These are phyloP conservation scores for Dipteronia dyeriana DNA, from an alignment of 345 rosid species.

Conservation along the genomic window DNA sequence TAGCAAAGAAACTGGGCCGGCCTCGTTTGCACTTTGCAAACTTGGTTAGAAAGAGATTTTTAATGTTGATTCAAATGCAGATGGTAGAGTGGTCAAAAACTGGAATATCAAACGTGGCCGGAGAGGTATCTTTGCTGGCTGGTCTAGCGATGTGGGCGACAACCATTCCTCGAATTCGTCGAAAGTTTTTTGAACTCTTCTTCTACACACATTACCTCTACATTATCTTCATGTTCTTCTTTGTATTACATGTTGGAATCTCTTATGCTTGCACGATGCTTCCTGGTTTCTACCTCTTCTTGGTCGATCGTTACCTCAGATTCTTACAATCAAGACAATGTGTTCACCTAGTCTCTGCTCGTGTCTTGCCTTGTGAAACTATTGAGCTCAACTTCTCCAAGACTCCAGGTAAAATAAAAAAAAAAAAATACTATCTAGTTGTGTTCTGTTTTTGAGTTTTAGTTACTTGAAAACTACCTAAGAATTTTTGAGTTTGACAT, in stretches of 20 bases:
- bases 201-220: slow-evolving; percentile 78
- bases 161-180: slow-evolving; percentile 55
- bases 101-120: slow-evolving; percentile 59
- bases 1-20: too few species aligned
- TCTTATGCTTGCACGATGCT: slow-evolving; percentile 51
- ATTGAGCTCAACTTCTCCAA: slow-evolving; percentile 78
- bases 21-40: too few species aligned
- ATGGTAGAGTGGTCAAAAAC: slow-evolving; percentile 47
- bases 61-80: slow-evolving; percentile 32
- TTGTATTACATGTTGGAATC: slow-evolving; percentile 63
- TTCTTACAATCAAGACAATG: slow-evolving; percentile 64
- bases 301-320: slow-evolving; percentile 72
- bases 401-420: slow-evolving; percentile 36
- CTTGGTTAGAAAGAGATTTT: neutral
- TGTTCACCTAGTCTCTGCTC: slow-evolving; percentile 57
- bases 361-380: slow-evolving; percentile 58
- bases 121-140: slow-evolving; percentile 59
- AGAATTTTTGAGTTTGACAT: neutral
- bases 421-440: neutral
- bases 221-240: slow-evolving; percentile 64
- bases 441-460: neutral
- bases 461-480: neutral
- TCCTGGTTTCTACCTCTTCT: slow-evolving; percentile 80
- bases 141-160: slow-evolving; percentile 73
- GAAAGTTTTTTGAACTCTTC: slow-evolving; percentile 74